Conservation (phyloP, 768 basidiomycete species). For the Agrocybe pediades region DNA sequence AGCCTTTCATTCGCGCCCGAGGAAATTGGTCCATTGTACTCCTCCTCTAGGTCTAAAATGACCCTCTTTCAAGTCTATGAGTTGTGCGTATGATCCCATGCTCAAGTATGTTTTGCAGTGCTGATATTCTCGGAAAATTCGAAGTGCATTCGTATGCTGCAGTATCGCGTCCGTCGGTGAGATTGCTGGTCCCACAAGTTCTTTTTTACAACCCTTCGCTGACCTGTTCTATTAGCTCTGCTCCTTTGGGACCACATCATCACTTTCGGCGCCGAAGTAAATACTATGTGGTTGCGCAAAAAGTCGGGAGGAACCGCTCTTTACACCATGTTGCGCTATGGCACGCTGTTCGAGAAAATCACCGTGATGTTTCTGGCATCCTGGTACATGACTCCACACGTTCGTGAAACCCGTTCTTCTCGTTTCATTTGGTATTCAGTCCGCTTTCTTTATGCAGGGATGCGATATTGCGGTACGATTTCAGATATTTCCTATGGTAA, state of each 20-base stretch:
- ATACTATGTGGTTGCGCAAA: constrained; percentile 28
- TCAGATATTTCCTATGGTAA: constrained; percentile 31
- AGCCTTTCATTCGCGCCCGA: background rate
- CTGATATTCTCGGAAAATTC: background rate
- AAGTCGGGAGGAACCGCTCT: constrained; percentile 27
- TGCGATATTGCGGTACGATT: constrained; percentile 32
- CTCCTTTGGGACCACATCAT: constrained; percentile 32
- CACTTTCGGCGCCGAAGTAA: constrained; percentile 27
- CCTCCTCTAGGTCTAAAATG: background rate
- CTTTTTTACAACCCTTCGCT: background rate
- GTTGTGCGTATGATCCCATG: background rate
- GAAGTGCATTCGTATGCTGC: constrained; percentile 32
- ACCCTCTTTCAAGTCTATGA: background rate
- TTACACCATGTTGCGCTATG: constrained; percentile 29
- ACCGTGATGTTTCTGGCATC: constrained; percentile 31
- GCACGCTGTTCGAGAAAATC: constrained; percentile 31
- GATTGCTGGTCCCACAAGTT: background rate
- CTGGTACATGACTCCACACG: constrained; percentile 31
- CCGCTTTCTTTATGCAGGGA: constrained; percentile 10
- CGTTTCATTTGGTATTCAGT: background rate
- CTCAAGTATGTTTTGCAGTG: background rate
- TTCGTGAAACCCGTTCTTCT: constrained; percentile 12
- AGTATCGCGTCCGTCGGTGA: constrained; percentile 31
- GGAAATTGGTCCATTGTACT: background rate
- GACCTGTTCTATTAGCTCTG: constrained; percentile 19